Evolutionary conservation across 345 rosid genomes (phyloP).

Genomic region (Leavenworthia alabamica): DNA sequence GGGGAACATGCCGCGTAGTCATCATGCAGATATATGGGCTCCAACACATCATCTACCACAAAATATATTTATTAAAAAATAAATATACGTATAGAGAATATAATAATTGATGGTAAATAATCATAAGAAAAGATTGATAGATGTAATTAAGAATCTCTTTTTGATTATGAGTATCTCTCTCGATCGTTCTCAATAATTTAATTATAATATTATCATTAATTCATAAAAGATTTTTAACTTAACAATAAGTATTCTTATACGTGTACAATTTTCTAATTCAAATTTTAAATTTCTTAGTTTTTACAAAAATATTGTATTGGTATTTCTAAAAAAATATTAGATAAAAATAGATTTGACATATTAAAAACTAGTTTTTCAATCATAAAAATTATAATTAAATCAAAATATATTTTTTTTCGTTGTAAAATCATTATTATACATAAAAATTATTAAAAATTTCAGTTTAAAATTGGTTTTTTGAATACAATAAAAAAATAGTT

Average conservation of each 20-base stretch:
- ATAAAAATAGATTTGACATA: neutral
- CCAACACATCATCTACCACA: constrained; percentile 34
- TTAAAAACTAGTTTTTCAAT: neutral
- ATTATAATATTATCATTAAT: neutral
- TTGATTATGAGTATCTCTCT: neutral
- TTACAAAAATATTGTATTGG: neutral
- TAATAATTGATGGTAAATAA: constrained; percentile 1
- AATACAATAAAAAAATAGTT: too few species aligned
- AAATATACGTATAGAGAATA: constrained; percentile 8
- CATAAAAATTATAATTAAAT: neutral
- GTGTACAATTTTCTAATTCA: neutral
- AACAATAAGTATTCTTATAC: neutral
- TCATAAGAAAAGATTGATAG: constrained; percentile 5
- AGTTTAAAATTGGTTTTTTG: too few species aligned
- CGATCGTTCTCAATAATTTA: neutral
- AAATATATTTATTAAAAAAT: neutral
- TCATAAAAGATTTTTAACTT: neutral
- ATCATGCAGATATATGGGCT: constrained; percentile 37
- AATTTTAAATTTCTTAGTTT: neutral
- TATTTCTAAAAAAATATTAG: neutral
- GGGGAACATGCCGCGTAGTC: constrained; percentile 38
- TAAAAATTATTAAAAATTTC: too few species aligned
- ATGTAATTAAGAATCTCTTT: constrained; percentile 13
- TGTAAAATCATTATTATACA: too few species aligned
- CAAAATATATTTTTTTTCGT: too few species aligned